Evolutionary conservation across 1,284 basidiomycete genomes (phyloP).

Genomic region (Wolfiporia cocos): DNA sequence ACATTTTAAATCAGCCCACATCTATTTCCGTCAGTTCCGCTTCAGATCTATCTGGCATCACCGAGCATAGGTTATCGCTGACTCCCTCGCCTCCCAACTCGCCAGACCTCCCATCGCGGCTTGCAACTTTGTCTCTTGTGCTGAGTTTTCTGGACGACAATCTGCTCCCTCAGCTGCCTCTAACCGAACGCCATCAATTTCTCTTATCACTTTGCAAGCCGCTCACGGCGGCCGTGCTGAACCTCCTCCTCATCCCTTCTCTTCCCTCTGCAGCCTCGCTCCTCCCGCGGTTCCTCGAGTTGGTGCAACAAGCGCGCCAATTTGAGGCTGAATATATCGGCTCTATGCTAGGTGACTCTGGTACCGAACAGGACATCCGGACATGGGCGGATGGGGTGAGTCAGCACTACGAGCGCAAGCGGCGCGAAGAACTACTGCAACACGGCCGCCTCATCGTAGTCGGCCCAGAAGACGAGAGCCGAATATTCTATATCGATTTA

Average conservation of each 20-base stretch:
- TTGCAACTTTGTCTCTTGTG: slow-evolving; percentile 46
- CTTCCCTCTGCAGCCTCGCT: slow-evolving; percentile 55
- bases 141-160: slow-evolving; percentile 51
- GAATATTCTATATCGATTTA: slow-evolving; percentile 32
- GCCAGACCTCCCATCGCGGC: slow-evolving; percentile 32
- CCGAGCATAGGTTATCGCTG: slow-evolving; percentile 40
- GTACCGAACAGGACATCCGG: slow-evolving; percentile 45
- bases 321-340: slow-evolving; percentile 58
- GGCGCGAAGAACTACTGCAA: slow-evolving; percentile 60
- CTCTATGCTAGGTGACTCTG: slow-evolving; percentile 42
- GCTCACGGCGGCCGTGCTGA: slow-evolving; percentile 51
- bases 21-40: slow-evolving; percentile 33
- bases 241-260: slow-evolving; percentile 57
- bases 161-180: slow-evolving; percentile 52
- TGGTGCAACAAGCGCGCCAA: slow-evolving; percentile 45
- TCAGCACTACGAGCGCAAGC: slow-evolving; percentile 67
- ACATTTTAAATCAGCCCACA: slow-evolving; percentile 45
- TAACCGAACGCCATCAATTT: slow-evolving; percentile 36
- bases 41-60: slow-evolving; percentile 22
- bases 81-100: slow-evolving; percentile 38
- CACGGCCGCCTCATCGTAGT: slow-evolving; percentile 44
- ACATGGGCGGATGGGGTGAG: slow-evolving; percentile 58
- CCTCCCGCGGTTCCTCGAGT: slow-evolving; percentile 56
- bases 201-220: slow-evolving; percentile 51
- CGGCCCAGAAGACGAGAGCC: slow-evolving; percentile 19